Conservation (phyloP, 768 basidiomycete genomes). For the Lentinula detonsa region DNA sequence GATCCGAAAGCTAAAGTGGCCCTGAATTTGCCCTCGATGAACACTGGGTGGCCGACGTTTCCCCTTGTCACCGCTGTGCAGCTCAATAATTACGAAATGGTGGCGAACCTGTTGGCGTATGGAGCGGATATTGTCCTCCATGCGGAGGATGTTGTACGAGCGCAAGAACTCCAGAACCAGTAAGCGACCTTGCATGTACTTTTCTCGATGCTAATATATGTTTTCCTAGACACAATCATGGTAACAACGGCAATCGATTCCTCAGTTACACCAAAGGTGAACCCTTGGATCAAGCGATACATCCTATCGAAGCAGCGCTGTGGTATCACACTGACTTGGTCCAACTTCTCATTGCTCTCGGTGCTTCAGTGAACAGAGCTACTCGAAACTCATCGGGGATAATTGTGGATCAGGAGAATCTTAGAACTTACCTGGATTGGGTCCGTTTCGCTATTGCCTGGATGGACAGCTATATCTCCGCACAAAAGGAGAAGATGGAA, state of each 20-base stretch:
- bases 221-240: neutral
- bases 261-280: constrained; percentile 6
- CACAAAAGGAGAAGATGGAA: constrained; percentile 12
- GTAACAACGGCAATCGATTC: neutral
- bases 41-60: constrained; percentile 13
- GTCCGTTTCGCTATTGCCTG: constrained; percentile 23
- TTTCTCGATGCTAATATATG: neutral
- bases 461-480: constrained; percentile 16
- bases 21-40: constrained; percentile 30
- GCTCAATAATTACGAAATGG: constrained; percentile 24
- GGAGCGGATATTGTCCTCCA: constrained; percentile 29
- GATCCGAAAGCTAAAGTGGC: constrained; percentile 34
- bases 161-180: constrained; percentile 8
- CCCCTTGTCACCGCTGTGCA: constrained; percentile 33
- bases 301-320: constrained; percentile 35
- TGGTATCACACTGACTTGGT: constrained; percentile 27
- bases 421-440: constrained; percentile 32
- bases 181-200: neutral
- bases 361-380: constrained; percentile 27
- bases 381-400: constrained; percentile 17
- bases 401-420: constrained; percentile 13
- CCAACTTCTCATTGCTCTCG: constrained; percentile 31
- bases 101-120: constrained; percentile 33
- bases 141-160: constrained; percentile 29
- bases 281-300: constrained; percentile 19